Base-by-base conservation (phyloP, 768 basidiomycete species). In the Pisolithus orientalis region DNA sequence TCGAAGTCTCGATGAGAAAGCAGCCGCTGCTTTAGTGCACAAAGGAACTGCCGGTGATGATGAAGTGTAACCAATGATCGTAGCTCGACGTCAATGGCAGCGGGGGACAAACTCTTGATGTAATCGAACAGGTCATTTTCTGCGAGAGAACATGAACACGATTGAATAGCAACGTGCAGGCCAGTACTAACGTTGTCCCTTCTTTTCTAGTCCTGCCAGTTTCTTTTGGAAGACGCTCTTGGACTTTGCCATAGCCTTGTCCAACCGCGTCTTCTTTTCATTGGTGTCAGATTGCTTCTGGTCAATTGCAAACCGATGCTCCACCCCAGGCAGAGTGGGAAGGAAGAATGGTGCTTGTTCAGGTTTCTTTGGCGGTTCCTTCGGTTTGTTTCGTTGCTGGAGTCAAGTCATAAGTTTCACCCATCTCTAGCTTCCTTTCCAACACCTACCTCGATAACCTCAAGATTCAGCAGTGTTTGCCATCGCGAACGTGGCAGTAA, bases 331-430 rank as follows among this genome's bases (percentile, higher is more conserved):
- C 10, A 97, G 70, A 1, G 94, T 92, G 21, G 95, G 96, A 14
- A 99, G 74, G 76, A 98, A 99, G 76, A 99, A 99, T 0, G 96
- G 96, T 1, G 94, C 95, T 54, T 91, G 81, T 70, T 97, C 95
- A 11, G 92, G 91, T 25, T 86, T 88, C 69, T 98, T 97, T 6
- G 94, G 93, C 0, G 94, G 82, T 57, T 96, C 94, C 68, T 88
- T 93, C 11, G 96, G 94, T 74, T 94, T 96, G 67, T 98, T 98
- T 50, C 96, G 85, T 79, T 89, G 87, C 87, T 95, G 9, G 45
- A 47, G 14, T 39, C 40, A 24, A 31, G 44, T 29, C 7, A 37
- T 32, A 32, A 43, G 25, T 39, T 10, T 47, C 16, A 39, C 37
- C 40, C 16, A 3, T 11, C 28, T 10, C 27, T 9, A 39, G 9